phyloP scores from a whole-genome alignment of 2,329 filamentous ascomycete species.

The Aureobasidium vineae region DNA sequence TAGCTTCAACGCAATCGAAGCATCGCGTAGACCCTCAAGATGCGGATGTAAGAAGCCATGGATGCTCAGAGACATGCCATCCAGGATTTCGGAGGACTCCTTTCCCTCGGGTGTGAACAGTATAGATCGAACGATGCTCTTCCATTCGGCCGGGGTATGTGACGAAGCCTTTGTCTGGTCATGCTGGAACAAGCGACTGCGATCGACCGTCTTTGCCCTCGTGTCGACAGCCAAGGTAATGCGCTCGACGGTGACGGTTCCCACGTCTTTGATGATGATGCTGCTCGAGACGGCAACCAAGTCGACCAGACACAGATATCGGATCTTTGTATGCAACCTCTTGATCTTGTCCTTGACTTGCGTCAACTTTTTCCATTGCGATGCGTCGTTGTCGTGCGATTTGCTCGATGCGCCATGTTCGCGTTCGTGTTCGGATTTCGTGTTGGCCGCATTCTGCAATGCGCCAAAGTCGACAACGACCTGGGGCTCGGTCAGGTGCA shows the following conservation, averaged over 20 bases:
- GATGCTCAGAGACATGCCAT: slow-evolving; percentile 83
- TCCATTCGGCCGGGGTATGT: slow-evolving; percentile 88
- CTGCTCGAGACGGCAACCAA: slow-evolving; percentile 74
- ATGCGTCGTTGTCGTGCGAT: slow-evolving; percentile 29
- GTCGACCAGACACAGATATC: slow-evolving; percentile 87
- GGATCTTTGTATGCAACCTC: slow-evolving; percentile 77
- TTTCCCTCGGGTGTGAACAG: slow-evolving; percentile 82
- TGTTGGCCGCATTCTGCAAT: slow-evolving; percentile 46
- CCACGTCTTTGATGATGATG: slow-evolving; percentile 74
- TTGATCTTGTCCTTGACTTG: slow-evolving; percentile 82
- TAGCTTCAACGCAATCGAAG: slow-evolving; percentile 84
- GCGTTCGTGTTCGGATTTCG: slow-evolving; percentile 19
- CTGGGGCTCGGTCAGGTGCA: slow-evolving; percentile 81
- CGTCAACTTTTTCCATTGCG: slow-evolving; percentile 75
- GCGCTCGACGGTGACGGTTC: slow-evolving; percentile 78
- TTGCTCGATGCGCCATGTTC: too few relatives aligned
- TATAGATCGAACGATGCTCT: slow-evolving; percentile 78
- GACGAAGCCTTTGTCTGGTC: slow-evolving; percentile 62
- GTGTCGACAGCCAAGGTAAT: slow-evolving; percentile 89
- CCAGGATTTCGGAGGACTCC: slow-evolving; percentile 83
- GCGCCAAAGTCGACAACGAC: slow-evolving; percentile 76
- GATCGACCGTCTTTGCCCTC: slow-evolving; percentile 83
- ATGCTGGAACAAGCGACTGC: slow-evolving; percentile 83
- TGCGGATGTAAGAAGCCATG: slow-evolving; percentile 87
- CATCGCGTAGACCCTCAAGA: slow-evolving; percentile 82